Evolutionary conservation across 2,329 filamentous ascomycete genomes (phyloP).

Genomic region (Claviceps sp.): DNA sequence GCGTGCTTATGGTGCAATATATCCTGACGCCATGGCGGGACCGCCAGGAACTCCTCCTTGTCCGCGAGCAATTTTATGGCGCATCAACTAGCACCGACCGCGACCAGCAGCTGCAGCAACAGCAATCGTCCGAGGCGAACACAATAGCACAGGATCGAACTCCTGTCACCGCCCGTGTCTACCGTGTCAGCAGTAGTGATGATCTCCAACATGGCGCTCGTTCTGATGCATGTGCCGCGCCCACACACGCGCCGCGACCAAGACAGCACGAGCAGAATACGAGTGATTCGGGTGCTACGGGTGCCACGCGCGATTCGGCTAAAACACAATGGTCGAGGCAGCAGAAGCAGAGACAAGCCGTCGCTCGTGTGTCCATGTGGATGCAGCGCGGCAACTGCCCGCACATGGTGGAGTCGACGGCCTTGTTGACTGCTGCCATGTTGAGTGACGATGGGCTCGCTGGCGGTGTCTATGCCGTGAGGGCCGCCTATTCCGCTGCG

Average conservation of each 20-base stretch:
- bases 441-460: constrained; percentile 48
- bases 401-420: constrained; percentile 68
- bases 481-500: constrained; percentile 59
- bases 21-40: constrained; percentile 62
- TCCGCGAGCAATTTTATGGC: constrained; percentile 51
- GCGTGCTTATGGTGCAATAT: constrained; percentile 48
- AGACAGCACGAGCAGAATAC: background rate
- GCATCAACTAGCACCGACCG: constrained; percentile 7
- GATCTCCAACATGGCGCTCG: background rate
- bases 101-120: constrained; percentile 4
- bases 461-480: constrained; percentile 39
- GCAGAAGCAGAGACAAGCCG: constrained; percentile 28
- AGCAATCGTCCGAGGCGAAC: background rate
- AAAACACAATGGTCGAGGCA: constrained; percentile 15
- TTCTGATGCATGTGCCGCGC: background rate
- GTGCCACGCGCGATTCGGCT: constrained; percentile 3
- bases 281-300: background rate
- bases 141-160: background rate
- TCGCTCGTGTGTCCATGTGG: constrained; percentile 52
- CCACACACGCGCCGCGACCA: background rate
- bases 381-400: constrained; percentile 62
- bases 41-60: constrained; percentile 48
- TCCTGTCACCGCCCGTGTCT: background rate
- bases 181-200: background rate
- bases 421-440: constrained; percentile 55